These are phyloP conservation scores for Trichosporon ovoides DNA, from an alignment of 1,284 basidiomycete genomes.

Conservation along the genomic window DNA sequence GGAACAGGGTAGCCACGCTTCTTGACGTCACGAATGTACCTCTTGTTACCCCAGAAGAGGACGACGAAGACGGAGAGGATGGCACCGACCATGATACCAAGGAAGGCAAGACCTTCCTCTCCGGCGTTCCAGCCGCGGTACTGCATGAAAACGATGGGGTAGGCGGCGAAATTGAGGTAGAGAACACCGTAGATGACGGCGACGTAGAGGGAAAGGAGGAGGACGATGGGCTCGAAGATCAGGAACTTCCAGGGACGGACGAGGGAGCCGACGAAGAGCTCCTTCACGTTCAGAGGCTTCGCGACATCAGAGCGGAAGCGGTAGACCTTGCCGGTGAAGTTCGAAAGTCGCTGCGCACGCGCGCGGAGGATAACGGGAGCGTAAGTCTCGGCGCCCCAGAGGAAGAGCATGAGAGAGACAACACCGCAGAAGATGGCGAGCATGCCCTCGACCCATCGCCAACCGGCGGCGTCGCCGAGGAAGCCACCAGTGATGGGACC, in stretches of 20 bases:
- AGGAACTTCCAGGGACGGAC: constrained; percentile 52
- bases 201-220: constrained; percentile 53
- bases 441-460: constrained; percentile 61
- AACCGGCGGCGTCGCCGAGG: constrained; percentile 43
- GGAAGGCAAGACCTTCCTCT: constrained; percentile 60
- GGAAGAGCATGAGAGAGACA: constrained; percentile 20
- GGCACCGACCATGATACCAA: constrained; percentile 62
- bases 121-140: constrained; percentile 60
- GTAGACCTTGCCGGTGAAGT: constrained; percentile 49
- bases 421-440: constrained; percentile 53
- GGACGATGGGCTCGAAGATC: constrained; percentile 51
- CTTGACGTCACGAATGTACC: constrained; percentile 58
- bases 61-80: constrained; percentile 57
- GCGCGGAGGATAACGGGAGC: constrained; percentile 48
- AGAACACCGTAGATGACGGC: constrained; percentile 54
- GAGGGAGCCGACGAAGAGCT: constrained; percentile 47
- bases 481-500: constrained; percentile 46
- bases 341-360: constrained; percentile 43
- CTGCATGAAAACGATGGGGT: constrained; percentile 61
- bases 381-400: constrained; percentile 50
- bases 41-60: constrained; percentile 51
- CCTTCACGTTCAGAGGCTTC: constrained; percentile 33
- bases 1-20: constrained; percentile 54
- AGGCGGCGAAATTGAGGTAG: constrained; percentile 43
- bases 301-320: constrained; percentile 51